phyloP scores from a whole-genome alignment of 2,329 filamentous ascomycete genomes.

The Paraphoma sp. region DNA sequence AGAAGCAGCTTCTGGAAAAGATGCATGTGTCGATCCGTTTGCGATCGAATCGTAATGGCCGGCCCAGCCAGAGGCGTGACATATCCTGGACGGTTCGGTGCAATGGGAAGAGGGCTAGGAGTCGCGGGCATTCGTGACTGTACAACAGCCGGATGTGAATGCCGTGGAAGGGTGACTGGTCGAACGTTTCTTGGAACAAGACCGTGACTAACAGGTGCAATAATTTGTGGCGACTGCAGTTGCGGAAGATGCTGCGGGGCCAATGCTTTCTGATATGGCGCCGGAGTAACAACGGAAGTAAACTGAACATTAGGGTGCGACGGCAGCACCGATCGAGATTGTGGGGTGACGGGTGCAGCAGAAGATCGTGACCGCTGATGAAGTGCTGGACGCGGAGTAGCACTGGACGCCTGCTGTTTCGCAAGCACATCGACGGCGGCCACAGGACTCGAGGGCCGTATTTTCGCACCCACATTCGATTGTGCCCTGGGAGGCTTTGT shows the following conservation, averaged over 20 bases:
- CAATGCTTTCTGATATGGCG: conserved; percentile 8
- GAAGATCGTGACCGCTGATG: conserved; percentile 1
- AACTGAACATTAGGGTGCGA: not conserved
- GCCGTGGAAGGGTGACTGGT: conserved; percentile 22
- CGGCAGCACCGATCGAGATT: conserved; percentile 12
- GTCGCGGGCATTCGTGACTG: conserved; percentile 15
- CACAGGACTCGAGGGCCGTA: conserved; percentile 27
- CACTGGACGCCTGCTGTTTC: conserved; percentile 18
- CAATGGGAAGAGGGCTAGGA: conserved; percentile 9
- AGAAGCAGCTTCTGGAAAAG: conserved; percentile 53
- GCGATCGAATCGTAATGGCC: conserved; percentile 47
- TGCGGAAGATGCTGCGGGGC: conserved; percentile 1
- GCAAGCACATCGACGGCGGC: conserved; percentile 1
- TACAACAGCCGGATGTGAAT: conserved; percentile 15
- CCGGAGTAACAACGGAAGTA: conserved; percentile 15
- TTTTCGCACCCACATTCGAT: conserved; percentile 40
- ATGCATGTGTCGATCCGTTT: conserved; percentile 54
- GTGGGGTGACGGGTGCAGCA: conserved; percentile 1
- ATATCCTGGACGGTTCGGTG: conserved; percentile 6
- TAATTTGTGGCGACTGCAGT: conserved; percentile 7
- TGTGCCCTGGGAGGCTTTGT: conserved; percentile 12
- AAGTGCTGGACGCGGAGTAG: conserved; percentile 8
- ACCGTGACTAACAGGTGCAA: conserved; percentile 11
- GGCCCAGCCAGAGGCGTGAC: conserved; percentile 18
- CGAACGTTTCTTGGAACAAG: conserved; percentile 38